Conservation (phyloP, 2,329 filamentous ascomycete species). For the Xylariaceae sp. region DNA sequence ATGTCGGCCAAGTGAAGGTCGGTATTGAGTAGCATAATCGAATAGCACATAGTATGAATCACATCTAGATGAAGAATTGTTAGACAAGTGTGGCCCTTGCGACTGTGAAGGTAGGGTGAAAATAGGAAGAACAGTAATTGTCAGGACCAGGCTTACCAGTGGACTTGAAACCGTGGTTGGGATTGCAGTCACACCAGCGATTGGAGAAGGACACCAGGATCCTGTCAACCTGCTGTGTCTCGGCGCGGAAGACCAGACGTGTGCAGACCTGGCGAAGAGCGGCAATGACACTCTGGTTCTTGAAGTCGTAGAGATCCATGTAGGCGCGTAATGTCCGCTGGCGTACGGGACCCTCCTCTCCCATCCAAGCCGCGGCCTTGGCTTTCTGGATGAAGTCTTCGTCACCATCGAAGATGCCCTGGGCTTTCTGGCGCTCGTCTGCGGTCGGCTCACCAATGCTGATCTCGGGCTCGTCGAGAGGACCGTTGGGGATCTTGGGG, state of each 20-base stretch:
- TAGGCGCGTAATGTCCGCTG: slow-evolving; percentile 69
- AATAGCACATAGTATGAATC: slow-evolving; percentile 96
- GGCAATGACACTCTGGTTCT: slow-evolving; percentile 73
- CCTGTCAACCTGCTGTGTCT: slow-evolving; percentile 95
- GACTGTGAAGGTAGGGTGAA: too few relatives aligned
- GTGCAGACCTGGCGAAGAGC: slow-evolving; percentile 79
- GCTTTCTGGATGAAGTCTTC: slow-evolving; percentile 78
- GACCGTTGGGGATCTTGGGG: slow-evolving; percentile 49
- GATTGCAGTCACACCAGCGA: slow-evolving; percentile 92
- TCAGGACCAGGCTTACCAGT: slow-evolving; percentile 56
- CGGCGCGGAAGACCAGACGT: slow-evolving; percentile 78
- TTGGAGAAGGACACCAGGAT: slow-evolving; percentile 86
- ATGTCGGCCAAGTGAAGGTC: slow-evolving; percentile 95
- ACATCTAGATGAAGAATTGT: slow-evolving; percentile 61
- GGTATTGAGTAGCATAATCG: slow-evolving; percentile 90
- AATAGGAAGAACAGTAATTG: too few relatives aligned
- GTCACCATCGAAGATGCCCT: slow-evolving; percentile 78
- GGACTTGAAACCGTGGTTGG: slow-evolving; percentile 88
- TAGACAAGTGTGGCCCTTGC: slow-evolving; percentile 11
- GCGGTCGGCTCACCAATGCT: slow-evolving; percentile 58
- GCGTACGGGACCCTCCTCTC: slow-evolving; percentile 64
- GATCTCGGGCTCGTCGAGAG: slow-evolving; percentile 58
- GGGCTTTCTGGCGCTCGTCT: slow-evolving; percentile 74
- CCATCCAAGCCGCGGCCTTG: slow-evolving; percentile 84
- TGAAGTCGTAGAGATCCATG: slow-evolving; percentile 89